Evolutionary conservation across 371 early-diverging fungal genomes (phyloP).

Genomic region (Mortierella polycephala): DNA sequence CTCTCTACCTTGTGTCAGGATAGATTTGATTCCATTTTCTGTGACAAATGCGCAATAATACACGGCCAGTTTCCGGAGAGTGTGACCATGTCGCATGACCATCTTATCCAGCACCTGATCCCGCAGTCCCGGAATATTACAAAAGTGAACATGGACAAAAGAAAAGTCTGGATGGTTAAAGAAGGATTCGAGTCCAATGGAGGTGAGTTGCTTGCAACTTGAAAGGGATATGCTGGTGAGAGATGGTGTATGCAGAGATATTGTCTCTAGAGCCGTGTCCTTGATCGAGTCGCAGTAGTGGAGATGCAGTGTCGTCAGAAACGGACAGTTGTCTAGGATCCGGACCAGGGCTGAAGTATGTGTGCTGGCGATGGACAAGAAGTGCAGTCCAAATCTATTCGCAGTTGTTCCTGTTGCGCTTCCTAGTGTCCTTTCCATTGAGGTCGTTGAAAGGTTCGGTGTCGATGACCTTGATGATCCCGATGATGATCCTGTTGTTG

Average conservation of each 20-base stretch:
- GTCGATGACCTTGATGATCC: background rate
- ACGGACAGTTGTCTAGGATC: conserved; percentile 17
- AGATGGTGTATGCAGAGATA: background rate
- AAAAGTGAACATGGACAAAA: conserved; percentile 25
- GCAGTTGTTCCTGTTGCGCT: background rate
- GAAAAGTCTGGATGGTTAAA: background rate
- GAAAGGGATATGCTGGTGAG: conserved; percentile 24
- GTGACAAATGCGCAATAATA: conserved; percentile 26
- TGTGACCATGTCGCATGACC: conserved; percentile 3
- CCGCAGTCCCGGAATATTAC: conserved; percentile 14
- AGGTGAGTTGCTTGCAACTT: conserved; percentile 12
- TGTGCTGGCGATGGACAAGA: conserved; percentile 24
- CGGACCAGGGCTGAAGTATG: conserved; percentile 5
- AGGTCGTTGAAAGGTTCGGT: background rate
- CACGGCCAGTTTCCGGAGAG: conserved; percentile 23
- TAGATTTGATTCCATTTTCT: conserved; percentile 18
- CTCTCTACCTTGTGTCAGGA: conserved; percentile 11
- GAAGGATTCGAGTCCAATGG: conserved; percentile 14
- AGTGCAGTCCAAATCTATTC: conserved; percentile 9
- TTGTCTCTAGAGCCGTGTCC: conserved; percentile 8
- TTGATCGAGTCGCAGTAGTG: conserved; percentile 27
- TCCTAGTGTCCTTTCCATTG: background rate
- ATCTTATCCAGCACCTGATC: conserved; percentile 21
- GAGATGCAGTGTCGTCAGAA: conserved; percentile 15
- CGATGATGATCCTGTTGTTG: background rate